Evolutionary conservation across 2,329 filamentous ascomycete genomes (phyloP).

Genomic region (Didymella segeticola): DNA sequence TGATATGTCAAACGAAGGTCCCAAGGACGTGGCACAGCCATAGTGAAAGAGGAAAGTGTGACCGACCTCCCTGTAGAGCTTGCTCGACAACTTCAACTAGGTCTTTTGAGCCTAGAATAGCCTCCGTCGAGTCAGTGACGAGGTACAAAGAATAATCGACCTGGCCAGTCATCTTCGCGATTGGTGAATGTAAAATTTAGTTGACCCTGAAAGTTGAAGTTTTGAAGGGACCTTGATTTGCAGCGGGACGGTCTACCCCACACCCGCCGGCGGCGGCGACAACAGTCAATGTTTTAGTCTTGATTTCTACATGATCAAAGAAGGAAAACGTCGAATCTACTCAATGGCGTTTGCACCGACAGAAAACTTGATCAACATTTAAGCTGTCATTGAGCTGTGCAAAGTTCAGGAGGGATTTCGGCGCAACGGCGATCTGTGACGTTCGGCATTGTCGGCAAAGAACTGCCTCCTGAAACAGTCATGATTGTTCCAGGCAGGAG

Average conservation of each 20-base stretch:
- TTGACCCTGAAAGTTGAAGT: background rate
- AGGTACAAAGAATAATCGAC: constrained; percentile 86
- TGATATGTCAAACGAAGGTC: background rate
- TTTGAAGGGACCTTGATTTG: constrained; percentile 1
- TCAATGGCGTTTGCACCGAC: background rate
- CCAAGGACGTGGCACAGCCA: background rate
- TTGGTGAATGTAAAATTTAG: constrained; percentile 17
- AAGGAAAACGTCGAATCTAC: background rate
- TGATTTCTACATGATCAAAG: background rate
- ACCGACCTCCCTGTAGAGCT: constrained; percentile 73
- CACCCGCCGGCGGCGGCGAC: constrained; percentile 10
- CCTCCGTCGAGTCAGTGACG: constrained; percentile 90
- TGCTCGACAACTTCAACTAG: constrained; percentile 76
- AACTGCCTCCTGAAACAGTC: constrained; percentile 9
- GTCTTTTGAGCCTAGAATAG: constrained; percentile 75
- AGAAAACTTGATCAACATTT: no score
- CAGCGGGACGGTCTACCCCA: constrained; percentile 11
- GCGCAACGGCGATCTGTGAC: background rate
- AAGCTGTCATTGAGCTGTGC: background rate
- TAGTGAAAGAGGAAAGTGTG: constrained; percentile 6
- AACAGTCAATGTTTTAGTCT: constrained; percentile 1
- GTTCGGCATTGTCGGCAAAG: constrained; percentile 3
- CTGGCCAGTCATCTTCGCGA: constrained; percentile 48
- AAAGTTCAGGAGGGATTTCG: background rate
- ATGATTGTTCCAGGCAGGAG: constrained; percentile 11